Percentiles rank a stretch among this genome's conserved stretches.
These are phyloP conservation scores for Fusarium pseudocircinatum DNA, from an alignment of 2,329 filamentous ascomycete genomes.

Conservation along the genomic window DNA sequence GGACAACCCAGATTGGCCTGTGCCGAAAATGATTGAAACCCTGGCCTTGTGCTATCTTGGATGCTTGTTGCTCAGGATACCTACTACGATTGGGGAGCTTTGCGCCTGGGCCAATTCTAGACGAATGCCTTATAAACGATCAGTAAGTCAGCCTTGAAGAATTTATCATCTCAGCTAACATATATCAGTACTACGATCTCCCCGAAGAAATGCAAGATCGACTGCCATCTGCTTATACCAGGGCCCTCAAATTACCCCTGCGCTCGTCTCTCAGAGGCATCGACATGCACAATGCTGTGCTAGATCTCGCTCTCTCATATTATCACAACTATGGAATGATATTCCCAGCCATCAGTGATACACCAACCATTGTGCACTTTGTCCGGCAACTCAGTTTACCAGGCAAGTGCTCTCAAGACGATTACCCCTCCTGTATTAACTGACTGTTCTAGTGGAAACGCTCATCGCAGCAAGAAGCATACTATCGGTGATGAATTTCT, in stretches of 20 bases:
- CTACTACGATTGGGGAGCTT: constrained; percentile 79
- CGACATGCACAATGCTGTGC: constrained; percentile 71
- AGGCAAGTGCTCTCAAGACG: constrained; percentile 56
- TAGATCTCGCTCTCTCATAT: constrained; percentile 71
- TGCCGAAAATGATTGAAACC: constrained; percentile 78
- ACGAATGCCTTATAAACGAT: constrained; percentile 76
- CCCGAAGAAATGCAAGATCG: constrained; percentile 72
- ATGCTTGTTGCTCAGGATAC: constrained; percentile 77
- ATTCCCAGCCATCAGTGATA: constrained; percentile 78
- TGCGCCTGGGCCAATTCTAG: constrained; percentile 72
- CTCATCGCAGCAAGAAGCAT: constrained; percentile 54
- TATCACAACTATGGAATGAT: constrained; percentile 72
- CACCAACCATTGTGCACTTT: constrained; percentile 74
- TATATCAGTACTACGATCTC: constrained; percentile 61
- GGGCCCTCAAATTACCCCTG: constrained; percentile 63
- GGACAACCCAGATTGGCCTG: constrained; percentile 58
- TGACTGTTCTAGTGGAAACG: constrained; percentile 62
- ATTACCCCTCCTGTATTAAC: constrained; percentile 38
- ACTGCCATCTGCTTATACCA: constrained; percentile 70
- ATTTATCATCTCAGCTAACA: neutral
- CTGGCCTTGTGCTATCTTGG: constrained; percentile 84
- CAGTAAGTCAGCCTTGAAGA: constrained; percentile 57
- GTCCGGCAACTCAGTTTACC: constrained; percentile 79
- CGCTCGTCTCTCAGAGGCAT: constrained; percentile 57
- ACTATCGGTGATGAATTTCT: constrained; percentile 61